A percentile compares a stretch with the other conserved stretches of the same genome.
phyloP scores from a whole-genome alignment of 768 basidiomycete genomes.

The Trametes maxima region DNA sequence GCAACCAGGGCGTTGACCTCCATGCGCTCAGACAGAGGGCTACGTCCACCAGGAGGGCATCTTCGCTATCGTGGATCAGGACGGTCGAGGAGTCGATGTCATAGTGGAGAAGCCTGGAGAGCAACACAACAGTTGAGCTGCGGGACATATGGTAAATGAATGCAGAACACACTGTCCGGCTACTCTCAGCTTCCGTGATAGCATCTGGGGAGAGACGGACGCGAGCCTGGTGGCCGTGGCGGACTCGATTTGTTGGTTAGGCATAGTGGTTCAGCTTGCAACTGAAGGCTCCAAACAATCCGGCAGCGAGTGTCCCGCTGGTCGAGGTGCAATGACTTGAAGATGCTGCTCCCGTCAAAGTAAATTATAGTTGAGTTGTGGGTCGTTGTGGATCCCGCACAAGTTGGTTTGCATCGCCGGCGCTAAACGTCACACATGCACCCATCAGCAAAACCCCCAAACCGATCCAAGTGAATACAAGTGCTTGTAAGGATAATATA shows the following conservation, averaged over 20 bases:
- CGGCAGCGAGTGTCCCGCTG: too few relatives aligned
- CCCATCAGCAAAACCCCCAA: too few relatives aligned
- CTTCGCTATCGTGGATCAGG: constrained; percentile 50
- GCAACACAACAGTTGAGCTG: neutral
- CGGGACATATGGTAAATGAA: neutral
- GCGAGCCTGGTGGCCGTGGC: constrained; percentile 42
- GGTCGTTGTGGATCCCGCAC: neutral
- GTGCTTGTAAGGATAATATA: too few relatives aligned
- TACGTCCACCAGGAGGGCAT: constrained; percentile 60
- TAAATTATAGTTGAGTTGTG: too few relatives aligned
- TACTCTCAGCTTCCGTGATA: constrained; percentile 58
- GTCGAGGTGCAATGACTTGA: too few relatives aligned
- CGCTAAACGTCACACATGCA: too few relatives aligned
- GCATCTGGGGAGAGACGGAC: constrained; percentile 40
- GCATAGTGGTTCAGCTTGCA: neutral
- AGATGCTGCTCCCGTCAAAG: too few relatives aligned
- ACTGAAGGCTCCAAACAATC: too few relatives aligned
- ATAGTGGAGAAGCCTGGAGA: constrained; percentile 56
- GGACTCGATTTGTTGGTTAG: constrained; percentile 21
- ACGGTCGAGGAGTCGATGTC: constrained; percentile 50
- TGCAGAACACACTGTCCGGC: constrained; percentile 54
- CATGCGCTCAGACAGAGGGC: constrained; percentile 49
- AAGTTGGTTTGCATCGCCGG: neutral
- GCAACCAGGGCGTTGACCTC: constrained; percentile 45
- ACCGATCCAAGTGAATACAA: too few relatives aligned